phyloP scores from a whole-genome alignment of 352 stramenopile genomes.

The Pythium folliculosum region DNA sequence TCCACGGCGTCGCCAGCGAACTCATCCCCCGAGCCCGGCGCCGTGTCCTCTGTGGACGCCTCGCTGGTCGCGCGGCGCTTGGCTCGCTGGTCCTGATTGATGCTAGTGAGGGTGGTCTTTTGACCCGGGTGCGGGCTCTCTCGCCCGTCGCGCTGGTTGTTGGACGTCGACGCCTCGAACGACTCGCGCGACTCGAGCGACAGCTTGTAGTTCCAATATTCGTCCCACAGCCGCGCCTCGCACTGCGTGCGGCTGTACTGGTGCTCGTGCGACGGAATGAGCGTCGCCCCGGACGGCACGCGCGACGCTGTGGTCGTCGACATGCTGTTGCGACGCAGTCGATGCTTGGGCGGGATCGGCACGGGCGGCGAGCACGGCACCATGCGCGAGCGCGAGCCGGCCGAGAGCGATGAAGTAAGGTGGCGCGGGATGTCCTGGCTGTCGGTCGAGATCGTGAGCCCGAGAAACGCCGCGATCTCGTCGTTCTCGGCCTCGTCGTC shows the following conservation, averaged over 20 bases:
- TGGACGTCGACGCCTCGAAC: slow-evolving; percentile 40
- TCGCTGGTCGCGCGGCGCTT: slow-evolving; percentile 38
- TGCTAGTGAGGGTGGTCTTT: neutral
- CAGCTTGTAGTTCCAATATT: slow-evolving; percentile 78
- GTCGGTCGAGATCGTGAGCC: slow-evolving; percentile 8
- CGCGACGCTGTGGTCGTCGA: slow-evolving; percentile 13
- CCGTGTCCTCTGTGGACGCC: slow-evolving; percentile 39
- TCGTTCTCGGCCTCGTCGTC: slow-evolving; percentile 17
- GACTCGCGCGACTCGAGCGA: slow-evolving; percentile 67
- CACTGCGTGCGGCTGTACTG: slow-evolving; percentile 47
- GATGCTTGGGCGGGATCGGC: slow-evolving; percentile 46
- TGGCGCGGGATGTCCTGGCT: slow-evolving; percentile 8
- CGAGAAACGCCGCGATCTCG: slow-evolving; percentile 23
- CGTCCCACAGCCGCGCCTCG: slow-evolving; percentile 55
- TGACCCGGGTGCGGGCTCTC: slow-evolving; percentile 1
- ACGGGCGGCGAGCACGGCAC: slow-evolving; percentile 54
- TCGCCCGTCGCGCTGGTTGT: slow-evolving; percentile 14
- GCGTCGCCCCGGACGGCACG: slow-evolving; percentile 4
- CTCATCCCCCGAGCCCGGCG: slow-evolving; percentile 33
- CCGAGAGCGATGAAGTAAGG: slow-evolving; percentile 39
- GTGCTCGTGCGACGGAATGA: slow-evolving; percentile 17
- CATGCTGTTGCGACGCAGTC: slow-evolving; percentile 36
- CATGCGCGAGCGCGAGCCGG: slow-evolving; percentile 13
- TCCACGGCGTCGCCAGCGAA: slow-evolving; percentile 24
- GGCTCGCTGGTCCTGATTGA: slow-evolving; percentile 7